Evolutionary conservation across 208 protist genomes (phyloP).

Genomic region (Acanthamoeba castellanii): DNA sequence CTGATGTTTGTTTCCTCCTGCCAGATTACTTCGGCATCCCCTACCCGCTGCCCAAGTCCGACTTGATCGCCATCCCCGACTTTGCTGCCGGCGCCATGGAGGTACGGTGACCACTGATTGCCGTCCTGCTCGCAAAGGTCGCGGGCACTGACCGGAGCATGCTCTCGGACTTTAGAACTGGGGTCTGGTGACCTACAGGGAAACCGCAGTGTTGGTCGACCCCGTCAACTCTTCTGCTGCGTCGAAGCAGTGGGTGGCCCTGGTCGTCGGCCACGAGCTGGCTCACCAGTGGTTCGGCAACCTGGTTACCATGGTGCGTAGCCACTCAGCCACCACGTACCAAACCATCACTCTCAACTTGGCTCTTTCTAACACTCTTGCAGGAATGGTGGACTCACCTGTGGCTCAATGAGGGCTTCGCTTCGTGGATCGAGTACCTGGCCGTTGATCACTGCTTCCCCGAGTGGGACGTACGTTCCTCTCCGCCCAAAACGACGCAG

Average conservation of each 20-base stretch:
- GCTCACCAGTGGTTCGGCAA: conserved; percentile 99
- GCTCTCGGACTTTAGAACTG: conserved; percentile 92
- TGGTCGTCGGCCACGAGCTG: conserved; percentile 84
- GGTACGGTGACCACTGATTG: neutral
- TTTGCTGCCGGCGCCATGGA: conserved; percentile 95
- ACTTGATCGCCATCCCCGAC: conserved; percentile 95
- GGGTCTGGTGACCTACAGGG: conserved; percentile 96
- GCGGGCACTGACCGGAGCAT: no score
- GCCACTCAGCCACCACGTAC: no score
- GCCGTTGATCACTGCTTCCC: conserved; percentile 78
- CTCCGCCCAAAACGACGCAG: neutral
- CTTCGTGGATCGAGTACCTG: conserved; percentile 79
- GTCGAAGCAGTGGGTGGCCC: conserved; percentile 76
- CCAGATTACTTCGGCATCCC: conserved; percentile 76
- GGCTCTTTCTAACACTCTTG: neutral
- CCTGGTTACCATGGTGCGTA: conserved; percentile 94
- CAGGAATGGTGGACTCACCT: conserved; percentile 97
- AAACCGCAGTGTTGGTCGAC: conserved; percentile 87
- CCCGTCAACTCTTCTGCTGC: conserved; percentile 86
- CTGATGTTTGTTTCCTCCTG: neutral
- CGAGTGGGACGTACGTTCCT: conserved; percentile 71
- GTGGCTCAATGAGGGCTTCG: conserved; percentile 97
- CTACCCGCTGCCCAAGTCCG: conserved; percentile 94
- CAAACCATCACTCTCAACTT: no score
- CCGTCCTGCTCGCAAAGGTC: no score